Base-by-base conservation (phyloP, 2,329 filamentous ascomycete species). In the Beauveria sp. region DNA sequence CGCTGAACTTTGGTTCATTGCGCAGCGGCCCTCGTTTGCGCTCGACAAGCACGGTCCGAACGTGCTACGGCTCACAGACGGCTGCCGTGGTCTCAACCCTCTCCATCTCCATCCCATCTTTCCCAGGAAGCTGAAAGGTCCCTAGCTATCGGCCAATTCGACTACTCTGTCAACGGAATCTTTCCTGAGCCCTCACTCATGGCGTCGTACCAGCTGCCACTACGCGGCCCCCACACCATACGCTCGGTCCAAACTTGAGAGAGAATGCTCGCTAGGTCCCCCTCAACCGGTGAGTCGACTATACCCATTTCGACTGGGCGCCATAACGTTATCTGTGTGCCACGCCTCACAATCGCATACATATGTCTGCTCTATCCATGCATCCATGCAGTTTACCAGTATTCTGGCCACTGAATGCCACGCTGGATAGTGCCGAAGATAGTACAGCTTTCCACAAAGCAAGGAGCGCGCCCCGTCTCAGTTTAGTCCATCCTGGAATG, bases 401-500 rank as follows among this genome's bases (percentile, higher is more conserved):
- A 18, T 48, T 30, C 18, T 50, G 20, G 46, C 44, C 44, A 57
- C 55, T 16, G 22, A 50, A 28, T 28, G 10, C 30, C 16, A 41
- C 30, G 10, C 28, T 47, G 55, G 14, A 41, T 26, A 40, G 30
- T 57, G 30, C 34, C 30, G 55, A 57, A 50, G 50, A 57, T 57
- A 30, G 30, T 50, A 46, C 44, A 40, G 14, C 41, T 47, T 34
- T 20, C 10, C 3, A n/a, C n/a, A 16, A 55, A 56, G 18, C 26
- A 56, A 30, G 28, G 52, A 55, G 52, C 40, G 52, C 37, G 24
- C 20, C 5, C 55, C 55, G 56, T 59, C 47, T 34, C 56, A 44
- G 18, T 44, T 37, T 59, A 28, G 24, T 43, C 30, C 37, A 52
- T 41, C 46, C 56, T 52, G 56, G 56, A 59, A 51, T 59, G 56